Evolutionary conservation across 345 rosid species (phyloP).

Genomic region (Linum lewisii): DNA sequence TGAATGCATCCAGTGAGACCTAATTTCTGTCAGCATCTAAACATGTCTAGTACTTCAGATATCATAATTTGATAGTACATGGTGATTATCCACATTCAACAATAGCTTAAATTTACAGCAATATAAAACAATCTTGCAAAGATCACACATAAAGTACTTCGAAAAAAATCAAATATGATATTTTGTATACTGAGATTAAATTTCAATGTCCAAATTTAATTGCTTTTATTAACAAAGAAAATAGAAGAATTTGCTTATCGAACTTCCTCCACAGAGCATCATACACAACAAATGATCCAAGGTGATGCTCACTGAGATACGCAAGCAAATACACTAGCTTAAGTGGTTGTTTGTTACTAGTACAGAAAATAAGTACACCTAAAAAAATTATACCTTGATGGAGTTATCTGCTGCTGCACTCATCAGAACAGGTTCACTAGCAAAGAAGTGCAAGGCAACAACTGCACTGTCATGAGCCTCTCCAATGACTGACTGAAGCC

Average conservation of each 20-base stretch:
- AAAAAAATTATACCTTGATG: conserved; percentile 46
- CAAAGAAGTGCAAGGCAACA: conserved; percentile 72
- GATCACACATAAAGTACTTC: too few species aligned
- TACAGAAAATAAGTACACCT: not conserved
- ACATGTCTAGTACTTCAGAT: too few species aligned
- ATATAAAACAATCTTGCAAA: too few species aligned
- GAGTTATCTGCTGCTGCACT: conserved; percentile 96
- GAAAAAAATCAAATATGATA: too few species aligned
- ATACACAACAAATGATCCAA: not conserved
- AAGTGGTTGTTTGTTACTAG: not conserved
- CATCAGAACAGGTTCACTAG: conserved; percentile 94
- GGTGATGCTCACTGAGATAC: not conserved
- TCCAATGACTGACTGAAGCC: conserved; percentile 75
- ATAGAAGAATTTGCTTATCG: not conserved
- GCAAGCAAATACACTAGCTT: not conserved
- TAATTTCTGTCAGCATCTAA: too few species aligned
- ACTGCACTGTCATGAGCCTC: conserved; percentile 92
- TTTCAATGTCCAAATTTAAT: too few species aligned
- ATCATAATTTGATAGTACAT: too few species aligned
- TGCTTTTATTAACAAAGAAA: not conserved
- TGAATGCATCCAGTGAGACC: too few species aligned
- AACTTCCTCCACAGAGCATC: not conserved
- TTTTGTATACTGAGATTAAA: too few species aligned
- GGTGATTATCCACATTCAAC: too few species aligned
- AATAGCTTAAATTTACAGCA: too few species aligned